Conservation (phyloP, 2,329 filamentous ascomycete genomes). For the Pseudogymnoascus sp. region DNA sequence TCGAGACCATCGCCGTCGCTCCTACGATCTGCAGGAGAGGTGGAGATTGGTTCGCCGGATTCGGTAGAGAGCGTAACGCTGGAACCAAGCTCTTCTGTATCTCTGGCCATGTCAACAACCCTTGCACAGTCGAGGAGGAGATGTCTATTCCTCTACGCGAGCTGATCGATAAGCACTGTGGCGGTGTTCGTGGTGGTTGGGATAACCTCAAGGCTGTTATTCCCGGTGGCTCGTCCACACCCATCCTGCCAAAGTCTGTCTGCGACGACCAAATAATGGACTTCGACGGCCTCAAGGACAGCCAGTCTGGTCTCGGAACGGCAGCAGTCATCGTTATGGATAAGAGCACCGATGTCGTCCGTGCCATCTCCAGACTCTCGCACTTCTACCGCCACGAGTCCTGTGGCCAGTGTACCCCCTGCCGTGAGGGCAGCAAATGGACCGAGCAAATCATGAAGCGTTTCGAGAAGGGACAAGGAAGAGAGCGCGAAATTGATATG, state of each 20-base stretch:
- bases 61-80: conserved; percentile 91
- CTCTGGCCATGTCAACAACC: conserved; percentile 98
- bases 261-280: conserved; percentile 98
- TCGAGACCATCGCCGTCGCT: conserved; percentile 91
- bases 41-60: conserved; percentile 83
- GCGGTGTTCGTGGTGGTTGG: conserved; percentile 93
- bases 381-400: conserved; percentile 99
- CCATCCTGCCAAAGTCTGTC: conserved; percentile 79
- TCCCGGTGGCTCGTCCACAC: conserved; percentile 92
- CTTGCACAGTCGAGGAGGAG: conserved; percentile 95
- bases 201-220: conserved; percentile 95
- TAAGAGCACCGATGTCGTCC: conserved; percentile 92
- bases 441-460: conserved; percentile 98
- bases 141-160: conserved; percentile 97
- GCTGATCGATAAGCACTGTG: conserved; percentile 96
- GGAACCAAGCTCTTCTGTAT: conserved; percentile 99
- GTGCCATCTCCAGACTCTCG: conserved; percentile 83
- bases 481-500: conserved; percentile 96
- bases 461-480: conserved; percentile 84
- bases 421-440: conserved; percentile 98
- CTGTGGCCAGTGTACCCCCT: conserved; percentile 98
- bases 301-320: conserved; percentile 91
- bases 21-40: conserved; percentile 94
- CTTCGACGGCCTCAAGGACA: conserved; percentile 97
- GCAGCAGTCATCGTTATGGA: conserved; percentile 99